Evolutionary conservation across 2,329 filamentous ascomycete genomes (phyloP).

Genomic region (Thielaviopsis punctulata): DNA sequence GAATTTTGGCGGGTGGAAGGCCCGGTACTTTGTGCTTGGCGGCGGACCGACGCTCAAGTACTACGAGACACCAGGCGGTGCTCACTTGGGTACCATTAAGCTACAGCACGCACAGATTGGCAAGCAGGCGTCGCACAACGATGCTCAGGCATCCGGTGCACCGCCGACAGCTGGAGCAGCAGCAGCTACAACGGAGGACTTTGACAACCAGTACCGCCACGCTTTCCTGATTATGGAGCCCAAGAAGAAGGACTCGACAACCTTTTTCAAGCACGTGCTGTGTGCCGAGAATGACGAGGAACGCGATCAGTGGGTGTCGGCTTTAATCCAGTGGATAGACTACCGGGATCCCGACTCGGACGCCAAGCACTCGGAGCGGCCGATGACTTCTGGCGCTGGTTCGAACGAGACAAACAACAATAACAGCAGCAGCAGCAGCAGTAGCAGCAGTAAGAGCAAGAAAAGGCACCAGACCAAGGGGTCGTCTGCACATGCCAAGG

Average conservation of each 20-base stretch:
- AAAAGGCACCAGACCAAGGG: slow-evolving; percentile 17
- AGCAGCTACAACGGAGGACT: slow-evolving; percentile 56
- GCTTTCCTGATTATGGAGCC: slow-evolving; percentile 90
- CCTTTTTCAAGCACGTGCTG: slow-evolving; percentile 78
- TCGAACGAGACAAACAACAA: slow-evolving; percentile 25
- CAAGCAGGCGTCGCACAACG: slow-evolving; percentile 56
- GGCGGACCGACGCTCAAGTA: slow-evolving; percentile 62
- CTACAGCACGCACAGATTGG: slow-evolving; percentile 82
- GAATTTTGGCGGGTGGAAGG: slow-evolving; percentile 98
- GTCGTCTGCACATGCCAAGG: not conserved
- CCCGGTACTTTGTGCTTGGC: slow-evolving; percentile 46
- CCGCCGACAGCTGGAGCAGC: no score
- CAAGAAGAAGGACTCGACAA: slow-evolving; percentile 85
- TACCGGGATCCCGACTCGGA: slow-evolving; percentile 45
- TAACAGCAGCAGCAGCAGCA: slow-evolving; percentile 13
- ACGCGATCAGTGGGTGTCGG: slow-evolving; percentile 85
- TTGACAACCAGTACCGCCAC: slow-evolving; percentile 89
- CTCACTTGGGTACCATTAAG: slow-evolving; percentile 86
- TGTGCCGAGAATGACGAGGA: slow-evolving; percentile 91
- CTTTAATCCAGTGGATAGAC: slow-evolving; percentile 77
- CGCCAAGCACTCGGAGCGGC: slow-evolving; percentile 20
- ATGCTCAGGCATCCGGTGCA: slow-evolving; percentile 19
- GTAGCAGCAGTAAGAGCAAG: slow-evolving; percentile 4
- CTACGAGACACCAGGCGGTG: slow-evolving; percentile 77
- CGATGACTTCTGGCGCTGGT: slow-evolving; percentile 5